Evolutionary conservation across 768 basidiomycete species (phyloP), one percentile per base, ranked within the genome.

Genomic region (Naganishia vishniacii): DNA sequence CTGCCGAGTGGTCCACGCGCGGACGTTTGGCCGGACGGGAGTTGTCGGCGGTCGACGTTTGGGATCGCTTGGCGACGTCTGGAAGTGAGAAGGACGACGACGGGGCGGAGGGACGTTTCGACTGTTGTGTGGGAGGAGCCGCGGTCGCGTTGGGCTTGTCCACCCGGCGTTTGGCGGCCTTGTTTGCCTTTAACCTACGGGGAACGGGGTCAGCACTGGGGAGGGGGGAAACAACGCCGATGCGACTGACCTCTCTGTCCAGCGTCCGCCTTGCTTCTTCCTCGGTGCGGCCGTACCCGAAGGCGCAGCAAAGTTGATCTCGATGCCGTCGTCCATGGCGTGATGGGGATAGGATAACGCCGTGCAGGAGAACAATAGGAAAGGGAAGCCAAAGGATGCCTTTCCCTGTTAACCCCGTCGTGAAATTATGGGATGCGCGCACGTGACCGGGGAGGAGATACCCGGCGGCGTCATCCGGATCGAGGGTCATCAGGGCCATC

Each of bases 131-230:
- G n/a, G n/a, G n/a, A n/a, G n/a, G n/a, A n/a, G n/a, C n/a, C n/a
- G n/a, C n/a, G n/a, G n/a, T n/a, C n/a, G n/a, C 34, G 8, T 56
- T 65, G 49, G 49, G 62, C 31, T 65, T 47, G 37, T 70, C 65
- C 26, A 48, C 48, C 2, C 53, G 40, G 18, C 64, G 34, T 48
- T 67, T 68, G 4, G 67, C 66, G 9, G 42, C 56, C 53, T 87
- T 84, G 77, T 86, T 91, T 45, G 84, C 84, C 79, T 88, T 89
- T 61, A 88, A 74, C 73, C 89, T 91, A 64, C 29, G 73, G 40
- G 66, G 69, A 70, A 67, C 66, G 48, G 65, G 60, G 37, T 56
- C 13, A 53, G 16, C 34, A 7, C 15, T 37, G 8, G n/a, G 42
- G 37, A 40, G 9, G 37, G 11, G 11, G 6, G 13, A 20, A 44